Percentiles rank a stretch among this genome's conserved stretches.
phyloP scores from a whole-genome alignment of 2,329 filamentous ascomycete genomes.

The Ceratocystis colombiana region DNA sequence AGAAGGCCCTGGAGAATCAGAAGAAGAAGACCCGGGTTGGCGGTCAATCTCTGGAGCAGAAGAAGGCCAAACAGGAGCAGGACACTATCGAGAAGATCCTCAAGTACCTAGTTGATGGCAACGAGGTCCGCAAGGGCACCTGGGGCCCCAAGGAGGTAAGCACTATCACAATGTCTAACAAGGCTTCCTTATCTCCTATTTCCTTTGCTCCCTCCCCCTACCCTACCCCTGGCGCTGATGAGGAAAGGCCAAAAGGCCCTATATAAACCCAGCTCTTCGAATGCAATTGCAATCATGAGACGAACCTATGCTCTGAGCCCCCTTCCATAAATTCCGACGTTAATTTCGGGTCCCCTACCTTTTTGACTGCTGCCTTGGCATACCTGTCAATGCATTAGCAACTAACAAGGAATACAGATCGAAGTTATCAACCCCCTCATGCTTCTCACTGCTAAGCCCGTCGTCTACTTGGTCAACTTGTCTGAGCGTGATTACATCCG shows the following conservation, averaged over 20 bases:
- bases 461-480: constrained; percentile 93
- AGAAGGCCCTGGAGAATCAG: constrained; percentile 85
- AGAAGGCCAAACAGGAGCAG: constrained; percentile 92
- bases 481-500: constrained; percentile 95
- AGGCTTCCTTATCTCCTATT: not conserved
- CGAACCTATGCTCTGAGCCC: constrained; percentile 24
- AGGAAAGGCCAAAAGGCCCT: constrained; percentile 26
- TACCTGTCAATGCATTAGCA: not conserved
- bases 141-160: constrained; percentile 95
- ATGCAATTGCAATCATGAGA: constrained; percentile 48
- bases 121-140: constrained; percentile 82
- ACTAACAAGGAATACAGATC: constrained; percentile 56
- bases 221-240: constrained; percentile 26
- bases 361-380: not conserved
- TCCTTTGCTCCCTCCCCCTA: constrained; percentile 26
- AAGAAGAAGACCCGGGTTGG: constrained; percentile 92
- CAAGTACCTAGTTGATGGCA: constrained; percentile 71
- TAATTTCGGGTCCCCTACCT: constrained; percentile 1
- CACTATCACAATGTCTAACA: constrained; percentile 25
- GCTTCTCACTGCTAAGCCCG: constrained; percentile 90
- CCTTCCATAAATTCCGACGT: constrained; percentile 32
- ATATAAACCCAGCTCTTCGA: constrained; percentile 99
- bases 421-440: constrained; percentile 96
- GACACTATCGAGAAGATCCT: constrained; percentile 87
- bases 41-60: constrained; percentile 92